Conservation (phyloP, 1,284 basidiomycete genomes). For the Irpex sp. region DNA sequence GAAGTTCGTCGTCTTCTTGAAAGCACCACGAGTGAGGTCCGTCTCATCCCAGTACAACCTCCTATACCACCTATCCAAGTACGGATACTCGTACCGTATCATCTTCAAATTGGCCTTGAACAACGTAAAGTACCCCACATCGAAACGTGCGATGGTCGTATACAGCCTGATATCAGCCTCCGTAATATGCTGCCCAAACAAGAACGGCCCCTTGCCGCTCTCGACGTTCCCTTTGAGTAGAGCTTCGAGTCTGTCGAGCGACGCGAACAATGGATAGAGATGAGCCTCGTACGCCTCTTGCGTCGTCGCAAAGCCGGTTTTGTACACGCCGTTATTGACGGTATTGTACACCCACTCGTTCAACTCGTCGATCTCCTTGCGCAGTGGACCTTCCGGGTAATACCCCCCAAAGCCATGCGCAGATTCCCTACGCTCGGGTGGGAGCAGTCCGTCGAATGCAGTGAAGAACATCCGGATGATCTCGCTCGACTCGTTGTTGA, state of each 20-base stretch:
- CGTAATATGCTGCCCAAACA: slow-evolving; percentile 80
- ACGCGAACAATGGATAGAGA: slow-evolving; percentile 71
- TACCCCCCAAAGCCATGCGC: not conserved
- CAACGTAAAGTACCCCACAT: slow-evolving; percentile 86
- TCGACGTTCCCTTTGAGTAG: slow-evolving; percentile 67
- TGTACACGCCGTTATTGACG: slow-evolving; percentile 89
- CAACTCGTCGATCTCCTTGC: slow-evolving; percentile 79
- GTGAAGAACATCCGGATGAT: slow-evolving; percentile 92
- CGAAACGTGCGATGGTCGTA: slow-evolving; percentile 83
- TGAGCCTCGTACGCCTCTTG: slow-evolving; percentile 82
- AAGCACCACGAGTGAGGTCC: slow-evolving; percentile 41
- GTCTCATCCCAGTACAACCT: slow-evolving; percentile 89
- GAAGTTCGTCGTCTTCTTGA: slow-evolving; percentile 87
- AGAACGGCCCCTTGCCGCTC: slow-evolving; percentile 36
- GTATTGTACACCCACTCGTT: slow-evolving; percentile 86
- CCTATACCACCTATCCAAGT: slow-evolving; percentile 82
- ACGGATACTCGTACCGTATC: slow-evolving; percentile 78
- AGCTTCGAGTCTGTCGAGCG: slow-evolving; percentile 80
- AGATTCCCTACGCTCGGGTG: slow-evolving; percentile 30
- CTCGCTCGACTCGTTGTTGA: slow-evolving; percentile 94
- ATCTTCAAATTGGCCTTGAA: slow-evolving; percentile 92
- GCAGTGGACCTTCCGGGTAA: slow-evolving; percentile 68
- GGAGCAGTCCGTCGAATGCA: slow-evolving; percentile 74
- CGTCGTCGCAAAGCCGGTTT: slow-evolving; percentile 81
- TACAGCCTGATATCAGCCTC: slow-evolving; percentile 92